Evolutionary conservation across 2,329 filamentous ascomycete species (phyloP), one percentile per base, ranked within the genome.

Genomic region (Septoria petroselini): DNA sequence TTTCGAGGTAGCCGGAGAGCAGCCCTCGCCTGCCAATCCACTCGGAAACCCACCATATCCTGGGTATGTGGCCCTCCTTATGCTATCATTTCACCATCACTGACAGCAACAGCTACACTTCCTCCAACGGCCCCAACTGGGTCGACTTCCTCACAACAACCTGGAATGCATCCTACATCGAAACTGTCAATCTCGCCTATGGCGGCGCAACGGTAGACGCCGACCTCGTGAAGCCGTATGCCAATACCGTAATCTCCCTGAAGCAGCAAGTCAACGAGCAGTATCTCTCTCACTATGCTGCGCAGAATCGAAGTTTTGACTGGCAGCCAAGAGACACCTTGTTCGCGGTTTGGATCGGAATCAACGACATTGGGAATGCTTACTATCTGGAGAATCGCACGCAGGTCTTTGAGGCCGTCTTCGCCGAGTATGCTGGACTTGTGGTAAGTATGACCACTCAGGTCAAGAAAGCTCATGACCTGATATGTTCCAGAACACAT

Each of bases 21-120:
- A 80, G 30, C 81, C 83, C 1, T 76, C 71, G 6, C 55, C 70
- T 3, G 65, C 67, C 4, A 80, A 82, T 59, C 80, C 81, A 0
- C 69, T 85, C 54, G 82, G 83, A 0, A 86, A 86, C 58, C 82
- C 82, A 0, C 40, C 70, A 0, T 77, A 29, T 18, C 50, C 31
- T 7, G 43, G 23, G 23, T 27, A 27, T 5, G 23, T 27, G 23
- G 23, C 5, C 5, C 23, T 5, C 23, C 5, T 9, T 27, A 27
- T 27, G 23, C 23, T 27, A 27, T 27, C 5, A n/a, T n/a, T n/a
- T 9, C 9, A 27, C 23, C 5, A 27, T 9, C 23, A 27, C 23
- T 27, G 23, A 27, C 23, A 27, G 23, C 23, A 27, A 9, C 5
- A 27, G 38, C 75, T 8, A 63, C 57, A 9, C 63, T 2, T 58